Evolutionary conservation across 176 grass and related monocot species (phyloP), one percentile per base, ranked within the genome.

Genomic region (Microstegium vimineum): DNA sequence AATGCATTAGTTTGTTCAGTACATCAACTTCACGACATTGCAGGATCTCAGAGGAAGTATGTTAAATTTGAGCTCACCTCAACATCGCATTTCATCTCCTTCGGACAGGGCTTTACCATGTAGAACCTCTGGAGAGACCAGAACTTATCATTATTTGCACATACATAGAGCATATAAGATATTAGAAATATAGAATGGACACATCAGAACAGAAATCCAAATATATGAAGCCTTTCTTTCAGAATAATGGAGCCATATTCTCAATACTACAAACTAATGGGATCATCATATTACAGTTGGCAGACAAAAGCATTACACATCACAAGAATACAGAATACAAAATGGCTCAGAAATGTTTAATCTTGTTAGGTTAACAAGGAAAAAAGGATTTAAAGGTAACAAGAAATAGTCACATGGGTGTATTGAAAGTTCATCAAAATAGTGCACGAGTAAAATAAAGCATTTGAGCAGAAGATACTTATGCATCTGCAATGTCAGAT

Each of bases 21-120:
- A 80, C 35, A 83, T 75, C 28, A 59, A 20, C 60, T 49, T 76
- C 38, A 77, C 18, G 9, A 71, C 28, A 76, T 20, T 81, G 22
- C 35, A 82, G n/a, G 49, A 57, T 81, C 28, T 78, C 10, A 56
- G 7, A 85, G 47, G 38, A 78, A 27, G 64, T 66, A 62, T 52
- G 38, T 34, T 17, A 81, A 45, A 70, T 69, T 34, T 22, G 20
- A 61, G 63, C 71, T 90, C 34, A 98, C 95, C 95, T 98, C 93
- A 86, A 95, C 93, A 82, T 95, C 96, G 68, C 93, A 99, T 89
- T 95, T 99, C 93, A 94, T 86, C 87, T 99, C 96, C 82, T 95
- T 99, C 35, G 87, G 87, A 79, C 91, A 99, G 76, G 96, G 96
- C 87, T 95, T 99, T 87, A 95, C 87, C 93, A 94, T 90, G 80